Conservation (phyloP, 2,329 filamentous ascomycete species). For the Aureobasidium sp. region DNA sequence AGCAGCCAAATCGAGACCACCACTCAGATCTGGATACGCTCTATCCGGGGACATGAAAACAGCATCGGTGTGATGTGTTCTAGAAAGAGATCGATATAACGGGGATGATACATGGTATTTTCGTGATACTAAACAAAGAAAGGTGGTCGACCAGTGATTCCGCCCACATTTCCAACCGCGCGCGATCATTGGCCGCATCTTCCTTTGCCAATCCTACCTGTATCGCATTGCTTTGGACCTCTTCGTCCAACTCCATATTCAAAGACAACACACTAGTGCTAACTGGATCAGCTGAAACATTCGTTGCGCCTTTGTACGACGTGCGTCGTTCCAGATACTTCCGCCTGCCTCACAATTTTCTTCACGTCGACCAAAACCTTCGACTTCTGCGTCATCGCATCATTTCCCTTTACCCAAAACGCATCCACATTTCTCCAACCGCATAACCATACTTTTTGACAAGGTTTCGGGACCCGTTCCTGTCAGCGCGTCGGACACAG, state of each 20-base stretch:
- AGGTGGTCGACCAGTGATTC: neutral
- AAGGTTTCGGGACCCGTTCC: neutral
- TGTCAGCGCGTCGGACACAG: neutral
- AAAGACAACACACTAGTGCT: neutral
- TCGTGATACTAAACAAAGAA: neutral
- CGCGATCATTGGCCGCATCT: slow-evolving; percentile 3
- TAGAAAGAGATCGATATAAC: neutral
- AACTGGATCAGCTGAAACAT: neutral
- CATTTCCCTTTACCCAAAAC: neutral
- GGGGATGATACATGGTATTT: neutral
- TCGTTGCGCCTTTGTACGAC: neutral
- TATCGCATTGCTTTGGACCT: neutral
- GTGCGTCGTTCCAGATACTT: neutral
- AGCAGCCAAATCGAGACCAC: neutral
- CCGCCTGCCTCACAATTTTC: neutral
- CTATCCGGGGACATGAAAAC: slow-evolving; percentile 2
- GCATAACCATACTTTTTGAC: slow-evolving; percentile 8
- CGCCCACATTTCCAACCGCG: neutral
- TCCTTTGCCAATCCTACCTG: neutral
- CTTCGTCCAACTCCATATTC: neutral
- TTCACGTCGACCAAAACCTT: slow-evolving; percentile 2
- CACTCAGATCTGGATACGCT: neutral
- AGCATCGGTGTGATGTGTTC: neutral
- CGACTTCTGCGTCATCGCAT: slow-evolving; percentile 1
- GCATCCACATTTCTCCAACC: neutral